phyloP scores from a whole-genome alignment of 2,329 filamentous ascomycete genomes.

The Penicillium sp. region DNA sequence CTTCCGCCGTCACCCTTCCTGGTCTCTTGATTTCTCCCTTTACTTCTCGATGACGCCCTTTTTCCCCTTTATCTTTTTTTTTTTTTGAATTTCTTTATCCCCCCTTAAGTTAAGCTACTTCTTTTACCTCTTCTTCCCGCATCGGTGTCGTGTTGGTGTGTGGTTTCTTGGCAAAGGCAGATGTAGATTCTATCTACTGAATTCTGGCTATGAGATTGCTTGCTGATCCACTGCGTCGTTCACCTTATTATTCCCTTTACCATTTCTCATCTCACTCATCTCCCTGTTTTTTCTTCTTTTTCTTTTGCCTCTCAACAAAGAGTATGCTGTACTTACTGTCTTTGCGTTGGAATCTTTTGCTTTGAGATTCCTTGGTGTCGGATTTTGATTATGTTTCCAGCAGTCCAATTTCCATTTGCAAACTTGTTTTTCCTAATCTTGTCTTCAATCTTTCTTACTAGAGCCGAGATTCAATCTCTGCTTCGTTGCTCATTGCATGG shows the following conservation, averaged over 20 bases:
- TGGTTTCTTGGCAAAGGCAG: conserved; percentile 22
- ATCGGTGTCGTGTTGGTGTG: conserved; percentile 29
- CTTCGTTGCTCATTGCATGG: conserved; percentile 6
- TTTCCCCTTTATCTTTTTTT: conserved; percentile 32
- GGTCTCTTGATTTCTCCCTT: conserved; percentile 15
- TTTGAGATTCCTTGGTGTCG: conserved; percentile 17
- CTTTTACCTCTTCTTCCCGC: conserved; percentile 32
- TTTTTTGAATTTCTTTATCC: conserved; percentile 33
- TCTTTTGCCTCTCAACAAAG: conserved; percentile 19
- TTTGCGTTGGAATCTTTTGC: conserved; percentile 18
- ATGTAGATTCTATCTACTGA: conserved; percentile 20
- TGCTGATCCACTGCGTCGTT: conserved; percentile 17
- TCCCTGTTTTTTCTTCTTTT: conserved; percentile 12
- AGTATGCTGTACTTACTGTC: conserved; percentile 27
- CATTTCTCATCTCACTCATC: conserved; percentile 4
- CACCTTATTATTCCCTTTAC: conserved; percentile 18
- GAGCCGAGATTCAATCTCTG: background rate
- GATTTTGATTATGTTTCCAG: conserved; percentile 33
- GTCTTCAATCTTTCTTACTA: background rate
- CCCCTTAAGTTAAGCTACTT: conserved; percentile 25
- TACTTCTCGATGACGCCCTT: conserved; percentile 24
- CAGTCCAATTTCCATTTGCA: conserved; percentile 28
- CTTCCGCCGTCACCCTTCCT: conserved; percentile 9
- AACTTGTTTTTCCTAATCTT: conserved; percentile 11
- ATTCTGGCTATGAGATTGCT: conserved; percentile 23